phyloP scores from a whole-genome alignment of 345 rosid genomes.

The Clausena lansium region DNA sequence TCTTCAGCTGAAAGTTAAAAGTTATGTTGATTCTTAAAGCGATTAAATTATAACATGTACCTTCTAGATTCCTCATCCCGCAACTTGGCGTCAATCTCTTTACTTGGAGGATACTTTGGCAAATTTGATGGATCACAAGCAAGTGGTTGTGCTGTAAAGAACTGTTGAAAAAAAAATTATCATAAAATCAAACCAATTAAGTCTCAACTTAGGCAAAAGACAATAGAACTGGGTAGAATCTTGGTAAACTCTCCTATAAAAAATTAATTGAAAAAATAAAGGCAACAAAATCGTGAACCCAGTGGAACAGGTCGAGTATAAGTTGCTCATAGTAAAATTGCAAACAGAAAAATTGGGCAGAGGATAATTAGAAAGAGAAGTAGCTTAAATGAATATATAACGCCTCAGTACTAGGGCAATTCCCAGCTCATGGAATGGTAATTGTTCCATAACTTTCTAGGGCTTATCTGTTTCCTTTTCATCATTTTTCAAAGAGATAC shows the following conservation, averaged over 20 bases:
- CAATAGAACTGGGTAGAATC: neutral
- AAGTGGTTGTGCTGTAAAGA: slow-evolving; percentile 64
- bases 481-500: neutral
- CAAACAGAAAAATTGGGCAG: neutral
- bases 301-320: neutral
- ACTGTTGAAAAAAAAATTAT: slow-evolving; percentile 38
- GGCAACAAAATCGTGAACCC: neutral
- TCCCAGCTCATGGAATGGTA: neutral
- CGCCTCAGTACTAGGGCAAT: neutral
- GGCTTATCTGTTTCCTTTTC: neutral
- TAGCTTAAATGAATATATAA: neutral
- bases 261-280: neutral
- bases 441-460: neutral
- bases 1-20: neutral
- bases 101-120: slow-evolving; percentile 96
- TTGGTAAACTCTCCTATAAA: neutral
- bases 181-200: neutral
- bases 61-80: slow-evolving; percentile 81
- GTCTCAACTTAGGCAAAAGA: neutral
- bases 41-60: slow-evolving; percentile 30
- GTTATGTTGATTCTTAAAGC: neutral
- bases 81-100: slow-evolving; percentile 88
- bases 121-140: slow-evolving; percentile 90
- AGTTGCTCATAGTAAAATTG: neutral
- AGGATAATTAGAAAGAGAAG: neutral